phyloP scores from a whole-genome alignment of 1,284 basidiomycete genomes.

The Gomphus bonarii region DNA sequence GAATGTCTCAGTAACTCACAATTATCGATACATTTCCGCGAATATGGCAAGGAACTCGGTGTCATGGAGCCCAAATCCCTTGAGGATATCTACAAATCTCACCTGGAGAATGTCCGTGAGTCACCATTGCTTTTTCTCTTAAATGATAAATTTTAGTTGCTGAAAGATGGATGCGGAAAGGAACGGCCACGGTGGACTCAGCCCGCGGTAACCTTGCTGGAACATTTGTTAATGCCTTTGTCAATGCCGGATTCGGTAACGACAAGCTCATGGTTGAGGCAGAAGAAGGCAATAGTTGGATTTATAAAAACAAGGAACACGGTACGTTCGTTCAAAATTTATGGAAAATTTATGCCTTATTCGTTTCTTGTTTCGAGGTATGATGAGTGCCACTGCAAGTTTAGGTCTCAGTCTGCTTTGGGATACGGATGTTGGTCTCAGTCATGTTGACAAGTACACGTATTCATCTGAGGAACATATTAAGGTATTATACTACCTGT shows the following conservation, averaged over 20 bases:
- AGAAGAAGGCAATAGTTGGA: slow-evolving; percentile 94
- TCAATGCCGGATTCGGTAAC: slow-evolving; percentile 98
- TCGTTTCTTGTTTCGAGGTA: slow-evolving; percentile 40
- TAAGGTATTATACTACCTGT: slow-evolving; percentile 43
- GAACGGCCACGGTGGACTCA: slow-evolving; percentile 74
- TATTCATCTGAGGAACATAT: slow-evolving; percentile 96
- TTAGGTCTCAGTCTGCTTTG: slow-evolving; percentile 90
- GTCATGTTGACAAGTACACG: slow-evolving; percentile 96
- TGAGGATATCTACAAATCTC: slow-evolving; percentile 97
- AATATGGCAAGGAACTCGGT: slow-evolving; percentile 92
- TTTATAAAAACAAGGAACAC: slow-evolving; percentile 99
- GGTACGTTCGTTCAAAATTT: slow-evolving; percentile 30
- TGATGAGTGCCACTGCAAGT: slow-evolving; percentile 94
- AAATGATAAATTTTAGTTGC: neutral
- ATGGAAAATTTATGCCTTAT: neutral
- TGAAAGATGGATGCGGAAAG: slow-evolving; percentile 23
- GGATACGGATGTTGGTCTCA: slow-evolving; percentile 93
- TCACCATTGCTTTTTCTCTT: slow-evolving; percentile 12
- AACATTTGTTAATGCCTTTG: slow-evolving; percentile 98
- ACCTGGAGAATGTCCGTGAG: slow-evolving; percentile 82
- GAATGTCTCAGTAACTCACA: slow-evolving; percentile 81
- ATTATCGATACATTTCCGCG: slow-evolving; percentile 78
- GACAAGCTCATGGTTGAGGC: slow-evolving; percentile 98
- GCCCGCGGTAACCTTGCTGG: slow-evolving; percentile 92
- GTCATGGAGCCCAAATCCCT: slow-evolving; percentile 85